These are phyloP conservation scores for Climacium dendroides DNA, from an alignment of 225 moss, liverwort and hornwort genomes.

Conservation along the genomic window DNA sequence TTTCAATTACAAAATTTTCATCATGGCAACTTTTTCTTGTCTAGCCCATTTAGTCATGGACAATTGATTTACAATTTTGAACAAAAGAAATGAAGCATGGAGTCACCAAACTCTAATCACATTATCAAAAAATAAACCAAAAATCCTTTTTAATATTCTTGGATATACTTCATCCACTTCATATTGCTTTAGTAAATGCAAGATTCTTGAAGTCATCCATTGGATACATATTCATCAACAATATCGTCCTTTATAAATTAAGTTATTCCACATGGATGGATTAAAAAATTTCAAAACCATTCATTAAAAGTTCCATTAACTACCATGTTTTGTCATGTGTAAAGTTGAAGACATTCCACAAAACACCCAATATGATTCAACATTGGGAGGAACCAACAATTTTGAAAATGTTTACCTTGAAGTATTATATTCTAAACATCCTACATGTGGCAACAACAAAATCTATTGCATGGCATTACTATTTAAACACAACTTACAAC, in stretches of 20 bases:
- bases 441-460: not conserved
- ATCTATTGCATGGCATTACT: accelerated
- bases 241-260: accelerated
- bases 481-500: not conserved
- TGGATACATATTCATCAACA: not conserved
- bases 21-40: not conserved
- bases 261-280: not conserved
- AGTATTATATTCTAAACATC: no score
- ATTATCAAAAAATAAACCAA: not conserved
- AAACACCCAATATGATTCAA: not conserved
- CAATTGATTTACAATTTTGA: not conserved
- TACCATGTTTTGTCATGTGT: not conserved
- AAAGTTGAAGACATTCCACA: not conserved
- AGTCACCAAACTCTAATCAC: not conserved
- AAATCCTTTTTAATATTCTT: not conserved
- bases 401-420: not conserved
- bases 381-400: not conserved
- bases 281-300: not conserved
- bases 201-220: not conserved
- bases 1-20: not conserved
- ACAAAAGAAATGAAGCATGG: not conserved
- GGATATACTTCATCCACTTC: not conserved
- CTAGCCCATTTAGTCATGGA: not conserved
- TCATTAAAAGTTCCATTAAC: not conserved
- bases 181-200: not conserved